Evolutionary conservation across 2,329 filamentous ascomycete species (phyloP).

Genomic region (Clonostachys byssicola): DNA sequence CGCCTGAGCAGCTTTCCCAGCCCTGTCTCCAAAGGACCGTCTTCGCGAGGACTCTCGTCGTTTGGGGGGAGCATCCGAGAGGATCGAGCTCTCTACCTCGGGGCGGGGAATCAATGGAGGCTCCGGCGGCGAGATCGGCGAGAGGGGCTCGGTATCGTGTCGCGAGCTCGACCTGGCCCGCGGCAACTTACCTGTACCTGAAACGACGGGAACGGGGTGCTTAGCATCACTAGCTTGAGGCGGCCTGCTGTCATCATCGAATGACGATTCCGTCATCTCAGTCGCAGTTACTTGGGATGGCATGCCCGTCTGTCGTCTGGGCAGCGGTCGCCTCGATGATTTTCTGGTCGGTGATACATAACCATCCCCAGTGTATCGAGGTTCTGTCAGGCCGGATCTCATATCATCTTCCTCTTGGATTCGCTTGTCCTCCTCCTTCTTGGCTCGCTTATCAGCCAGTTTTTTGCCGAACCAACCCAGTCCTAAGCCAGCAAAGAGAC

Average conservation of each 20-base stretch:
- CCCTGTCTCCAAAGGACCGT: conserved; percentile 30
- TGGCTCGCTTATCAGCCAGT: conserved; percentile 50
- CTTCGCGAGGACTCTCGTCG: conserved; percentile 17
- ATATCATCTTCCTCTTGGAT: conserved; percentile 44
- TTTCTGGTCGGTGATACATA: conserved; percentile 42
- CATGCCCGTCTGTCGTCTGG: conserved; percentile 22
- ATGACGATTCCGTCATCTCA: conserved; percentile 27
- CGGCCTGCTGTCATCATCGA: conserved; percentile 16
- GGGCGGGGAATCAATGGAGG: background rate
- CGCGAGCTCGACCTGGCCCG: conserved; percentile 5
- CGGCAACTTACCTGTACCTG: conserved; percentile 2
- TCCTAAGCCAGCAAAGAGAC: conserved; percentile 56
- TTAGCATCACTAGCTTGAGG: too few species aligned
- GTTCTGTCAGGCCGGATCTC: conserved; percentile 57
- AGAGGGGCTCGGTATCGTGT: background rate
- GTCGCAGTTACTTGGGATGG: conserved; percentile 14
- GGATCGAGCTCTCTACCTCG: conserved; percentile 15
- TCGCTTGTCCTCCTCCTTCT: conserved; percentile 42
- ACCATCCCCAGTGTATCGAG: conserved; percentile 67
- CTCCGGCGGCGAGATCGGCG: background rate
- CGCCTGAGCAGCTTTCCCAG: conserved; percentile 41
- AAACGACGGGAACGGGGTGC: background rate
- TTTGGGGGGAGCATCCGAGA: conserved; percentile 28
- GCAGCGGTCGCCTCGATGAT: conserved; percentile 18
- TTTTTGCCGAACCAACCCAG: conserved; percentile 66